Base-by-base conservation (phyloP, 441 rosid genomes). In the Macaranga tanarius region DNA sequence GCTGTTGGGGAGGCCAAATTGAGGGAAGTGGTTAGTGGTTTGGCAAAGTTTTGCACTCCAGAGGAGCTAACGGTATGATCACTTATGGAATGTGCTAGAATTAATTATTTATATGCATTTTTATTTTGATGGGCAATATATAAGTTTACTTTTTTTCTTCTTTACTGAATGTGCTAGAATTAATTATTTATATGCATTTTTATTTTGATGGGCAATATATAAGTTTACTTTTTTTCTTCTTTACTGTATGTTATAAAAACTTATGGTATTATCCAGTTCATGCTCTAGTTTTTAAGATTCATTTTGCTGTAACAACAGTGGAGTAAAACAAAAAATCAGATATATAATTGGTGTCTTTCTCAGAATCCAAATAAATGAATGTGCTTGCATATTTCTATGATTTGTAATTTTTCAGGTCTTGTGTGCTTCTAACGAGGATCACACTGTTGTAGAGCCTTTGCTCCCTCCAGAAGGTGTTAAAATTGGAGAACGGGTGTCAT, bases 21-120 rank as follows among this genome's bases (percentile, higher is more conserved):
- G 74, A 86, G 99, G 69, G 98, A 95, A 77, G 99, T 95, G 40
- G 99, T 95, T 74, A 92, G 99, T 87, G 99, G 98, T 62, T 84
- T 95, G 93, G 99, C 97, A 22, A 92, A 95, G 76, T 89, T 70
- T 82, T 95, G 86, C 82, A 88, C 62, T 76, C 98, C 97, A 1
- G 99, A 95, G 8, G 88, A 88, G 72, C 86, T 95, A 75, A 65
- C 75, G 89, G 99, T 95, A 91, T 75, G 72, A 47, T 81, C 62
- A 66, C 61, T 72, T 63, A 45, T 71, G 34, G 6, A 68, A 11
- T 73, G 71, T 63, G 58, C 42, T 62, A 1, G 45, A 56, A 40
- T 60, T 59, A 20, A 59, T 74, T 48, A 13, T 4, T 47, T 48
- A n/a, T 13, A 50, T 52, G 10, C 57, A n/a, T n/a, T 52, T 52